These are phyloP conservation scores for Phaeolepiota aurea DNA, from an alignment of 768 basidiomycete species.

Conservation along the genomic window DNA sequence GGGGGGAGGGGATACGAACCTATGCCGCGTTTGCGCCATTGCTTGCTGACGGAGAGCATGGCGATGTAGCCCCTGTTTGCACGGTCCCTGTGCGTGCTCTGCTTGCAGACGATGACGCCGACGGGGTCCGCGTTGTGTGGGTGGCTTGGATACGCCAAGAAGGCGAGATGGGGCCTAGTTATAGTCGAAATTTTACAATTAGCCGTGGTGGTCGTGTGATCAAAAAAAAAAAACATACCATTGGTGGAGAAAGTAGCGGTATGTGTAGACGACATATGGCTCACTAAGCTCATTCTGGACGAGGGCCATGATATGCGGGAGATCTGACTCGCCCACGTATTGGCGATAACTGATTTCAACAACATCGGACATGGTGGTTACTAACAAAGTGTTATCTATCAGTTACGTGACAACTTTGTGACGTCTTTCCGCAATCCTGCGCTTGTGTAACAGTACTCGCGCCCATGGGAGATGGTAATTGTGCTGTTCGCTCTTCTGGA, in stretches of 20 bases:
- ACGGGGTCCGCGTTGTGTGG: slow-evolving; percentile 46
- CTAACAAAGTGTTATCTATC: too few relatives aligned
- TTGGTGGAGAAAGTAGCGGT: slow-evolving; percentile 92
- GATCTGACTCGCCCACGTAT: slow-evolving; percentile 70
- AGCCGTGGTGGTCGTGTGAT: slow-evolving; percentile 29
- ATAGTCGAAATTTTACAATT: not conserved
- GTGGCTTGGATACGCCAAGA: slow-evolving; percentile 45
- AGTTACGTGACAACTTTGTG: too few relatives aligned
- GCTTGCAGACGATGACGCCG: slow-evolving; percentile 96
- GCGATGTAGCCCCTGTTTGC: slow-evolving; percentile 93
- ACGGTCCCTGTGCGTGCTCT: slow-evolving; percentile 72
- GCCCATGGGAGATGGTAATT: too few relatives aligned
- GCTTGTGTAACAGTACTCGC: too few relatives aligned
- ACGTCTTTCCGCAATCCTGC: too few relatives aligned
- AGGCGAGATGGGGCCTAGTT: not conserved
- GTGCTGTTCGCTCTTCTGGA: too few relatives aligned
- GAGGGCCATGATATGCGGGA: slow-evolving; percentile 77
- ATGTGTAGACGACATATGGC: slow-evolving; percentile 94
- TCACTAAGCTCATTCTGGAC: slow-evolving; percentile 91
- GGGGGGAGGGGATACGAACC: slow-evolving; percentile 46
- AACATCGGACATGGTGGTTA: slow-evolving; percentile 34
- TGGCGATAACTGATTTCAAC: slow-evolving; percentile 67
- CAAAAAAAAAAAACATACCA: slow-evolving; percentile 53
- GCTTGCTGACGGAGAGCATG: slow-evolving; percentile 86
- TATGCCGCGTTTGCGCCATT: slow-evolving; percentile 86